A percentile compares a stretch with the other conserved stretches of the same genome.
These are phyloP conservation scores for Neurospora sp. DNA, from an alignment of 495 filamentous ascomycete genomes.

Conservation along the genomic window DNA sequence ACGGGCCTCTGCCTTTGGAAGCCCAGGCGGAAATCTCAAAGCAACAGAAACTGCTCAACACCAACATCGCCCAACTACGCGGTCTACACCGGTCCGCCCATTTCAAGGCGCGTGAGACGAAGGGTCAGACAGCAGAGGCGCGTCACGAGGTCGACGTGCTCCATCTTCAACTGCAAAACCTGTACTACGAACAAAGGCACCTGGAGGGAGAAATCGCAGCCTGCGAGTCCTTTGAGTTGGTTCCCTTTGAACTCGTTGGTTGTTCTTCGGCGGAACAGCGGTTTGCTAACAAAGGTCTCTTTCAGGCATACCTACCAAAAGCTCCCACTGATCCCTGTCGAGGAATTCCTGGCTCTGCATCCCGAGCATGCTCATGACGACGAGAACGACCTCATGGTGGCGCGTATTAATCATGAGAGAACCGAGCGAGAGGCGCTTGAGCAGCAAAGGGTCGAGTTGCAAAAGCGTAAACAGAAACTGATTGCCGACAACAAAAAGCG, in stretches of 20 bases:
- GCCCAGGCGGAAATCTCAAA: constrained; percentile 54
- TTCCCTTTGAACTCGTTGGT: constrained; percentile 25
- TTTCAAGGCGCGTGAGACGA: constrained; percentile 74
- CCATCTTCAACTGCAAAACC: constrained; percentile 87
- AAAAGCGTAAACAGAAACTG: constrained; percentile 83
- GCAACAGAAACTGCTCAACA: constrained; percentile 69
- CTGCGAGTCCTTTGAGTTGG: constrained; percentile 82
- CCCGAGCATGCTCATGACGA: constrained; percentile 61
- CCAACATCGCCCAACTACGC: constrained; percentile 72
- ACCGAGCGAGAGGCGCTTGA: constrained; percentile 78
- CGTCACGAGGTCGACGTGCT: constrained; percentile 84
- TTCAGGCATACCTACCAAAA: constrained; percentile 75
- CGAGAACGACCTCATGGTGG: constrained; percentile 76
- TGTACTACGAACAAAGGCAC: constrained; percentile 93
- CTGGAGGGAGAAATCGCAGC: constrained; percentile 81
- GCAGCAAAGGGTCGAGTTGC: constrained; percentile 70
- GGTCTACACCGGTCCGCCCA: constrained; percentile 72
- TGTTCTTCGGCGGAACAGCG: neutral
- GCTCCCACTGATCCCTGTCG: constrained; percentile 72
- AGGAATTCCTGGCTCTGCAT: constrained; percentile 69
- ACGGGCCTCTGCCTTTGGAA: constrained; percentile 32
- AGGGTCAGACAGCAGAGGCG: constrained; percentile 73
- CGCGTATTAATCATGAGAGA: constrained; percentile 86
- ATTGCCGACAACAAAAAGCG: constrained; percentile 93
- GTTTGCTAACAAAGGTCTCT: neutral